These are phyloP conservation scores for Nematodospora anomalae DNA, from an alignment of 1,139 yeast genomes.

Conservation along the genomic window DNA sequence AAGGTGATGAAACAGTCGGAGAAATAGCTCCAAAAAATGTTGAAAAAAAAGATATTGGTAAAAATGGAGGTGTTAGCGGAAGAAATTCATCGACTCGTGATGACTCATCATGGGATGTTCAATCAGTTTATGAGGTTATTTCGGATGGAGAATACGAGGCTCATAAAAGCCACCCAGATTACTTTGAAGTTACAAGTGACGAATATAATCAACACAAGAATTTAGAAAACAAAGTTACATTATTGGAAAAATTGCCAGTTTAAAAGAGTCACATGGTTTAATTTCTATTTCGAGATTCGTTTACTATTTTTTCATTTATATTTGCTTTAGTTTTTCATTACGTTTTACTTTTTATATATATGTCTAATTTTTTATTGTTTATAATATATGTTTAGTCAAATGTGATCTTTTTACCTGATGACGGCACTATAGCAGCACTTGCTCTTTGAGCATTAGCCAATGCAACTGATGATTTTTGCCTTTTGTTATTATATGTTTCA, in stretches of 20 bases:
- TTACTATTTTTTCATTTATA: slow-evolving; percentile 1
- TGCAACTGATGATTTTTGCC: slow-evolving; percentile 82
- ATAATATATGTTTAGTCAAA: slow-evolving; percentile 42
- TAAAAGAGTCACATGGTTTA: background rate
- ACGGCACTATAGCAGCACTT: slow-evolving; percentile 83
- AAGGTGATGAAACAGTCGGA: slow-evolving; percentile 9
- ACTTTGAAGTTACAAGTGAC: slow-evolving; percentile 44
- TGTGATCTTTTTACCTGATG: slow-evolving; percentile 84
- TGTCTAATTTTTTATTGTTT: too few species aligned
- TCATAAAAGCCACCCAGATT: slow-evolving; percentile 49
- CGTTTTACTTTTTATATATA: slow-evolving; percentile 1
- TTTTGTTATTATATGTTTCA: slow-evolving; percentile 16
- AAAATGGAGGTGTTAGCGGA: slow-evolving; percentile 5
- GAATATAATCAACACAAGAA: slow-evolving; percentile 32
- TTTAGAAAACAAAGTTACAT: slow-evolving; percentile 12
- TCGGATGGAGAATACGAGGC: slow-evolving; percentile 48
- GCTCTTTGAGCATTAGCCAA: slow-evolving; percentile 88
- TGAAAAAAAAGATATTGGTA: slow-evolving; percentile 5
- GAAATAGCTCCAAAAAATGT: slow-evolving; percentile 7
- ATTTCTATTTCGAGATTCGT: background rate
- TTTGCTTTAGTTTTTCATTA: slow-evolving; percentile 2
- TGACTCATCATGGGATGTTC: slow-evolving; percentile 30
- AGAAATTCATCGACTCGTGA: slow-evolving; percentile 13
- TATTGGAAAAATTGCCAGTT: slow-evolving; percentile 7
- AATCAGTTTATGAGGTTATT: slow-evolving; percentile 53